These are phyloP conservation scores for Ganoderma lucidum DNA, from an alignment of 1,284 basidiomycete species.

Conservation along the genomic window DNA sequence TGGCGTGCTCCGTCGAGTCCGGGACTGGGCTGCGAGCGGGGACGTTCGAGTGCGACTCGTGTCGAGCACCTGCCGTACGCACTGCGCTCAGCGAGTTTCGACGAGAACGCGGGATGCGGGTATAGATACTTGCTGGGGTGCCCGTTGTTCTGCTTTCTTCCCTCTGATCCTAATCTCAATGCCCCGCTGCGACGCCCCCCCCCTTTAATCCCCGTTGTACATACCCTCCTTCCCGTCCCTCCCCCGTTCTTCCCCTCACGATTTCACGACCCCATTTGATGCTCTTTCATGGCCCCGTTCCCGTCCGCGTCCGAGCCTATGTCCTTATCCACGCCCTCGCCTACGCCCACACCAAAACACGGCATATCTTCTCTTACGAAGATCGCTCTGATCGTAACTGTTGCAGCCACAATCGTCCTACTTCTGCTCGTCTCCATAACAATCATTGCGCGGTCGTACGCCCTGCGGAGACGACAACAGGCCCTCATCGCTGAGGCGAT, in stretches of 20 bases:
- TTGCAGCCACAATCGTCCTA: conserved; percentile 64
- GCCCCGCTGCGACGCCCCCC: conserved; percentile 9
- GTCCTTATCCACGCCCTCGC: conserved; percentile 11
- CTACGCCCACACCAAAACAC: conserved; percentile 9
- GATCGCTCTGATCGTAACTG: conserved; percentile 23
- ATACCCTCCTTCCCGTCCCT: not conserved
- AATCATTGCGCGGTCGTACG: conserved; percentile 65
- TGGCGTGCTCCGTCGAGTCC: conserved; percentile 1
- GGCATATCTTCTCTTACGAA: conserved; percentile 17
- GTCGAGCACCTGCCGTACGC: conserved; percentile 17
- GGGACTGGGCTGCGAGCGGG: conserved; percentile 19
- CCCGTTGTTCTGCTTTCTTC: conserved; percentile 6
- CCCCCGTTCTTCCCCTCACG: not conserved
- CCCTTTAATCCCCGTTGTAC: conserved; percentile 2
- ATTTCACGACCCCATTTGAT: conserved; percentile 8
- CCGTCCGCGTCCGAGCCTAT: conserved; percentile 7
- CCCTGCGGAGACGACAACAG: conserved; percentile 64
- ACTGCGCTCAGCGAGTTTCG: conserved; percentile 18
- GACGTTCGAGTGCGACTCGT: conserved; percentile 14
- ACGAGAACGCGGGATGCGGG: not conserved
- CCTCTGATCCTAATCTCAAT: conserved; percentile 15
- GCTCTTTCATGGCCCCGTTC: not conserved
- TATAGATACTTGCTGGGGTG: conserved; percentile 19
- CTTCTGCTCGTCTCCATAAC: conserved; percentile 70
- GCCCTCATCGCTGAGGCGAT: conserved; percentile 67